These are phyloP conservation scores for Xanthoceras sorbifolium DNA, from an alignment of 345 rosid genomes.

Conservation along the genomic window DNA sequence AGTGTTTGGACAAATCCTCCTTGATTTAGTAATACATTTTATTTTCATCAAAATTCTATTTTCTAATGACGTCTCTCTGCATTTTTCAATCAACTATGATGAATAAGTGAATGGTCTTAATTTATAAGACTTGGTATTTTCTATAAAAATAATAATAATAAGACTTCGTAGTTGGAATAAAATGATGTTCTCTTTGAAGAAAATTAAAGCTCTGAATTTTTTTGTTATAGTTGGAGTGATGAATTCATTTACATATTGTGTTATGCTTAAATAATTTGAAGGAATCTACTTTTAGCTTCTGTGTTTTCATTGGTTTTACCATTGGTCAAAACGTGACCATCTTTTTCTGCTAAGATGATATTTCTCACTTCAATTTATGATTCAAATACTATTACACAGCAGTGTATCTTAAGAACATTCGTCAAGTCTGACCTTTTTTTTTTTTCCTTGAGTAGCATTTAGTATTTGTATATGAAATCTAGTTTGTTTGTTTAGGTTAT, in stretches of 20 bases:
- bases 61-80: background rate
- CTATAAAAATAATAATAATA: too few species aligned
- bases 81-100: background rate
- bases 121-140: background rate
- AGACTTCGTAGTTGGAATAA: background rate
- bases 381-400: background rate
- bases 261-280: background rate
- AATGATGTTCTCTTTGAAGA: background rate
- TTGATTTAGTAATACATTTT: background rate
- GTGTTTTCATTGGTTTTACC: background rate
- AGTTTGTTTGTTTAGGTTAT: slow-evolving; percentile 1
- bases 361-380: background rate
- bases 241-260: background rate
- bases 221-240: background rate
- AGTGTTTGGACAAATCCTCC: background rate
- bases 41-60: background rate
- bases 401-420: background rate
- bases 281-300: background rate
- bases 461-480: background rate
- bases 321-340: background rate
- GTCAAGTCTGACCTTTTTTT: background rate
- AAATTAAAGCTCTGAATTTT: background rate
- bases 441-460: background rate
- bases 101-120: too few species aligned
- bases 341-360: background rate